Conservation (phyloP, 1,139 yeast species). For the Geotrichum reessii region DNA sequence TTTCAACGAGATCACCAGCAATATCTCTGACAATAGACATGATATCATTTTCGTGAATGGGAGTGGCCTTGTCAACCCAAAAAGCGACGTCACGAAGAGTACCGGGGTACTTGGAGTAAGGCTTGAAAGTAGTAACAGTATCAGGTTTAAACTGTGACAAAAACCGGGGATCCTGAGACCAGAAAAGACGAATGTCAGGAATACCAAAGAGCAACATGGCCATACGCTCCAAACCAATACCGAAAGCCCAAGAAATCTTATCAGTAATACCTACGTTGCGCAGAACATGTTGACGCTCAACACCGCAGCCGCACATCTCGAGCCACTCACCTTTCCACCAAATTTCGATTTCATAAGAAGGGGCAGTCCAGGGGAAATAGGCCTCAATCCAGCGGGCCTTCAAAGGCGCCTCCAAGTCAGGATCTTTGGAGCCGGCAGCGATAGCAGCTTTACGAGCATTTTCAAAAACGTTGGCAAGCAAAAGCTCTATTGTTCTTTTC, state of each 20-base stretch:
- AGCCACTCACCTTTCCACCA: conserved; percentile 99
- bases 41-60: conserved; percentile 77
- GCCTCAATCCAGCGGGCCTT: conserved; percentile 94
- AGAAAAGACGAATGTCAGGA: conserved; percentile 89
- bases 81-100: conserved; percentile 83
- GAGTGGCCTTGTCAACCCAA: conserved; percentile 56
- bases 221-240: conserved; percentile 88
- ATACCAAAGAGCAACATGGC: conserved; percentile 94
- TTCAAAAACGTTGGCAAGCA: conserved; percentile 79
- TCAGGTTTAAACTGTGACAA: conserved; percentile 62
- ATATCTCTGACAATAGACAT: conserved; percentile 82
- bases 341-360: conserved; percentile 97
- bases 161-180: conserved; percentile 84
- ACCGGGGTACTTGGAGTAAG: conserved; percentile 89
- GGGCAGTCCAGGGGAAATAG: conserved; percentile 97
- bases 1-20: conserved; percentile 87
- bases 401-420: conserved; percentile 66
- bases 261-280: conserved; percentile 60
- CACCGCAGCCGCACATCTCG: conserved; percentile 95
- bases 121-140: conserved; percentile 65
- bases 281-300: conserved; percentile 74
- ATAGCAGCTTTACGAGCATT: conserved; percentile 65
- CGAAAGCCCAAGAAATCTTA: conserved; percentile 94
- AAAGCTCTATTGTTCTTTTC: conserved; percentile 75
- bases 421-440: conserved; percentile 57